Base-by-base conservation (phyloP, 2,329 filamentous ascomycete species). In the Microsporum ferrugineum region DNA sequence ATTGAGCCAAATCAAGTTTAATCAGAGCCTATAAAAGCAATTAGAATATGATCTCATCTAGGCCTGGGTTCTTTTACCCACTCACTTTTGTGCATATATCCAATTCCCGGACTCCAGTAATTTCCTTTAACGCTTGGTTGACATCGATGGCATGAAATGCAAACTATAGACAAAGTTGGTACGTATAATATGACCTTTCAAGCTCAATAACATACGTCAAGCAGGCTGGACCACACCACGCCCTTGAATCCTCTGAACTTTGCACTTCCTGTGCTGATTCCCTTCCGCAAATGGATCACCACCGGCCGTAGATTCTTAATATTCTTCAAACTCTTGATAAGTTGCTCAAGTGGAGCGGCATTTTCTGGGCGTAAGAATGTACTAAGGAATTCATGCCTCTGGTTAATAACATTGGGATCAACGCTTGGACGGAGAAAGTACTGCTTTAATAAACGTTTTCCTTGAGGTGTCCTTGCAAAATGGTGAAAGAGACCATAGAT, bases 401-500 rank as follows among this genome's bases (percentile, higher is more conserved):
- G 82, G 2, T 79, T 76, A 65, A 99, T 94, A 3, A 86, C 68
- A 0, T 78, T 72, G 0, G 88, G 70, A 63, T 94, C 82, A 31
- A 86, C 77, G 34, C 85, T 89, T 27, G 94, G 94, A 0, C 88
- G 84, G 5, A 96, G 76, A 66, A 99, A 94, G 58, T 88, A 82
- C 67, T 89, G 86, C n/a, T 88, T 86, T 3, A 99, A 79, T 49
- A 82, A 80, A 31, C 77, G 70, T 66, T 84, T 89, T 0, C 94
- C 94, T 71, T 96, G 91, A 0, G 88, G 81, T 2, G 91, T 96
- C 60, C 82, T 82, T 31, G 88, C 85, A 34, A 94, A 77, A 60
- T 84, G 79, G 62, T 87, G 84, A 63, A 96, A 95, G 0, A 97
- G 76, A 0, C 89, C 91, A 71, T 88, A 96, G 0, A 96, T 76